phyloP scores from a whole-genome alignment of 2,329 filamentous ascomycete species.

The Orbilia oligospora region DNA sequence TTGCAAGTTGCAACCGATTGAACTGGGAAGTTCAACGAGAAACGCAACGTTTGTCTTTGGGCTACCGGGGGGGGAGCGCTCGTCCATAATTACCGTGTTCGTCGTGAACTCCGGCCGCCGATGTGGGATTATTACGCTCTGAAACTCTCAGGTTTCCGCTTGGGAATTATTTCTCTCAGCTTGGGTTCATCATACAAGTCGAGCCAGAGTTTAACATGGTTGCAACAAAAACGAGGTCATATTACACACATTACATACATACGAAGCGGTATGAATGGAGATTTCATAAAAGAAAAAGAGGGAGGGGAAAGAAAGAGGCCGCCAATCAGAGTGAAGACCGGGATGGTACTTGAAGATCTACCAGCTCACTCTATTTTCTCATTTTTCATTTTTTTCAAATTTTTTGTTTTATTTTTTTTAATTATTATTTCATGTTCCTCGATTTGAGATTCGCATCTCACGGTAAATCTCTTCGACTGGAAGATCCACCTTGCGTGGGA shows the following conservation, averaged over 20 bases:
- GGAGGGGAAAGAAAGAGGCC: conserved; percentile 22
- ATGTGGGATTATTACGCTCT: conserved; percentile 53
- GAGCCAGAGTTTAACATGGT: conserved; percentile 51
- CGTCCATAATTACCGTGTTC: conserved; percentile 55
- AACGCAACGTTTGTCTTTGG: conserved; percentile 27
- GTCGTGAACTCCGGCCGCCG: conserved; percentile 49
- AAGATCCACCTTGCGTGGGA: conserved; percentile 50
- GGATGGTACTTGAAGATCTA: conserved; percentile 27
- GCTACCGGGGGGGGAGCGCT: conserved; percentile 34
- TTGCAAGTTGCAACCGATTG: conserved; percentile 33
- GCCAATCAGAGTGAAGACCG: conserved; percentile 42
- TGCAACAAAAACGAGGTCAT: conserved; percentile 44
- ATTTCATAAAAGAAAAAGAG: conserved; percentile 19
- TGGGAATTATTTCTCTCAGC: conserved; percentile 56
- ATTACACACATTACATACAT: conserved; percentile 23
- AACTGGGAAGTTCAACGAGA: conserved; percentile 38
- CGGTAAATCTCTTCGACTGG: conserved; percentile 11
- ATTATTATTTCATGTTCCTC: conserved; percentile 11
- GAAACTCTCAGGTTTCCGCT: conserved; percentile 61
- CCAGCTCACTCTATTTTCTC: conserved; percentile 25
- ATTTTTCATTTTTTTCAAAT: background rate
- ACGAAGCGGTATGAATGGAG: conserved; percentile 21
- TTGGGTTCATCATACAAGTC: conserved; percentile 5
- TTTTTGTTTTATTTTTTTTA: background rate
- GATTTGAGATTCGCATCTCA: conserved; percentile 41